These are phyloP conservation scores for Akanthomyces muscarius DNA, from an alignment of 2,329 filamentous ascomycete species.

Conservation along the genomic window DNA sequence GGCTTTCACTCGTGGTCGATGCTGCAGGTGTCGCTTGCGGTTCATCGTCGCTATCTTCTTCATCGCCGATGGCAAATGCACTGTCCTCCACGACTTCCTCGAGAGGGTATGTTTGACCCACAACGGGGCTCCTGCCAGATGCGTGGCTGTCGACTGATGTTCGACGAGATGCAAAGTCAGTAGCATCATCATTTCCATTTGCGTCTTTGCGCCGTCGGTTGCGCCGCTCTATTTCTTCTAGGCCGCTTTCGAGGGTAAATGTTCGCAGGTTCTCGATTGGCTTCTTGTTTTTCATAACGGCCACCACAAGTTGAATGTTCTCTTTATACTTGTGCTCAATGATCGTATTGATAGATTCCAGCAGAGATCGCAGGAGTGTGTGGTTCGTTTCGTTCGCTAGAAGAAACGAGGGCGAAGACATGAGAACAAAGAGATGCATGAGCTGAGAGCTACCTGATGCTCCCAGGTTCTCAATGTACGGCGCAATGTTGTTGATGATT, in stretches of 20 bases:
- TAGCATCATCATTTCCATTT: constrained; percentile 44
- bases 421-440: constrained; percentile 82
- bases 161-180: constrained; percentile 47
- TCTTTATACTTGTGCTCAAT: constrained; percentile 81
- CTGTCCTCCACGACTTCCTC: constrained; percentile 55
- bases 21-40: constrained; percentile 54
- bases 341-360: constrained; percentile 86
- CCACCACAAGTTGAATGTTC: constrained; percentile 77
- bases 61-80: constrained; percentile 79
- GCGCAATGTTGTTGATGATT: constrained; percentile 88
- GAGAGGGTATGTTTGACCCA: constrained; percentile 25
- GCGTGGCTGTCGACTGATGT: constrained; percentile 65
- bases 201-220: constrained; percentile 66
- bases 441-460: constrained; percentile 73
- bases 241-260: constrained; percentile 88
- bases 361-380: constrained; percentile 68
- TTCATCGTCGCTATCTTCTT: constrained; percentile 49
- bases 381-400: constrained; percentile 92
- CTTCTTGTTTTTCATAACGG: constrained; percentile 73
- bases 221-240: constrained; percentile 83
- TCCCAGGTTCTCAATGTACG: constrained; percentile 75
- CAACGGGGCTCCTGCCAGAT: constrained; percentile 46
- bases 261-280: constrained; percentile 79
- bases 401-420: constrained; percentile 90
- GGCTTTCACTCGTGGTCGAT: constrained; percentile 60